Percentiles rank a stretch among this genome's conserved stretches.
Conservation (phyloP, 1,284 basidiomycete species). For the Naganishia liquefaciens region DNA sequence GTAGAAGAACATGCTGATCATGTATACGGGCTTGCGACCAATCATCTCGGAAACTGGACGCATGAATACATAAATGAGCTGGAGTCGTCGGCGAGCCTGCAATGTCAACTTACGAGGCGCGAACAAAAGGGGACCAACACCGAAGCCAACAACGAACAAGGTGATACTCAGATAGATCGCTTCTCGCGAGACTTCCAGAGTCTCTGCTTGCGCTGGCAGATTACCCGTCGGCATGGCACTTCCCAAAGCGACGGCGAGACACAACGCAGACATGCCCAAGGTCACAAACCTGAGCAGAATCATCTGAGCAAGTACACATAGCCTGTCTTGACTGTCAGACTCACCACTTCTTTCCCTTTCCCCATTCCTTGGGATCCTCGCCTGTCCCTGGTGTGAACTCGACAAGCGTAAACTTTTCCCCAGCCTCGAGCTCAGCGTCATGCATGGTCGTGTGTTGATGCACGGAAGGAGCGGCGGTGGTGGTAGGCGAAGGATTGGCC, state of each 20-base stretch:
- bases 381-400: slow-evolving; percentile 39
- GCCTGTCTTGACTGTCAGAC: not conserved
- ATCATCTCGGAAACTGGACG: slow-evolving; percentile 47
- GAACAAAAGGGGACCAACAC: slow-evolving; percentile 53
- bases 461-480: slow-evolving; percentile 18
- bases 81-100: no score
- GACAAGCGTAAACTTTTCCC: slow-evolving; percentile 37
- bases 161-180: slow-evolving; percentile 53
- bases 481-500: slow-evolving; percentile 3
- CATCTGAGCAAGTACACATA: not conserved
- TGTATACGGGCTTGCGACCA: slow-evolving; percentile 53
- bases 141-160: slow-evolving; percentile 57
- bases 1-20: slow-evolving; percentile 53
- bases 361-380: slow-evolving; percentile 45
- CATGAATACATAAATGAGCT: slow-evolving; percentile 27
- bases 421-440: slow-evolving; percentile 6
- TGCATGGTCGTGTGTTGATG: not conserved
- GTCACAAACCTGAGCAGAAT: slow-evolving; percentile 39
- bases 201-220: slow-evolving; percentile 45
- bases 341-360: slow-evolving; percentile 44
- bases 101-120: slow-evolving; percentile 44
- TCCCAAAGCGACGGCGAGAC: slow-evolving; percentile 51
- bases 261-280: slow-evolving; percentile 40
- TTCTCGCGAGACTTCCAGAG: slow-evolving; percentile 52
- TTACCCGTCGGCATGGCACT: slow-evolving; percentile 56